phyloP scores from a whole-genome alignment of 139 green algal genomes.

The Chlorella sp. region DNA sequence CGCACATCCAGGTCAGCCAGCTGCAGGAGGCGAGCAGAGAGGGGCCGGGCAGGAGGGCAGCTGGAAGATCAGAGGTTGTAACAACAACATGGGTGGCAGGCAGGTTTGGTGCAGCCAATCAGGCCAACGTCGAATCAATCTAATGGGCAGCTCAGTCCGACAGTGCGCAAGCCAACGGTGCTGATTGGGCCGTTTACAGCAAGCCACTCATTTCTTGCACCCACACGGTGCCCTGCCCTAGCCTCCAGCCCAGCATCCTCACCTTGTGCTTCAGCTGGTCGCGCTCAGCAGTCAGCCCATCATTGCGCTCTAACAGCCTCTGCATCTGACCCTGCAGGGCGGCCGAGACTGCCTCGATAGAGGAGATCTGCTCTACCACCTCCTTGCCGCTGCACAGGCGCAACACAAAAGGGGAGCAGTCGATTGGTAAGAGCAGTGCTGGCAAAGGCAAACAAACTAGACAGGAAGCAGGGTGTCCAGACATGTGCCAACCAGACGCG shows the following conservation, averaged over 20 bases:
- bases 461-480: too few relatives aligned
- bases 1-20: not conserved
- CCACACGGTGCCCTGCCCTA: too few relatives aligned
- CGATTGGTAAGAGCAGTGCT: not conserved
- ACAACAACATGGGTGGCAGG: not conserved
- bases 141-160: not conserved
- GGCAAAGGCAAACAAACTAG: not conserved
- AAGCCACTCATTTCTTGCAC: not conserved
- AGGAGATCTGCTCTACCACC: not conserved
- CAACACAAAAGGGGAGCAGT: not conserved
- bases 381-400: not conserved
- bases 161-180: not conserved
- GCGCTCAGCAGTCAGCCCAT: not conserved
- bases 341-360: not conserved
- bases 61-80: not conserved
- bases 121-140: too few relatives aligned
- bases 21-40: not conserved
- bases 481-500: too few relatives aligned
- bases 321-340: not conserved
- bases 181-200: not conserved
- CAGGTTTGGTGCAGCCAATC: not conserved
- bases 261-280: slow-evolving; percentile 11
- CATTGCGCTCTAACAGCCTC: not conserved
- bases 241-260: not conserved
- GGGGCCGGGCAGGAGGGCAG: not conserved